Base-by-base conservation (phyloP, 2,329 filamentous ascomycete species). In the Diaporthe amygdali region DNA sequence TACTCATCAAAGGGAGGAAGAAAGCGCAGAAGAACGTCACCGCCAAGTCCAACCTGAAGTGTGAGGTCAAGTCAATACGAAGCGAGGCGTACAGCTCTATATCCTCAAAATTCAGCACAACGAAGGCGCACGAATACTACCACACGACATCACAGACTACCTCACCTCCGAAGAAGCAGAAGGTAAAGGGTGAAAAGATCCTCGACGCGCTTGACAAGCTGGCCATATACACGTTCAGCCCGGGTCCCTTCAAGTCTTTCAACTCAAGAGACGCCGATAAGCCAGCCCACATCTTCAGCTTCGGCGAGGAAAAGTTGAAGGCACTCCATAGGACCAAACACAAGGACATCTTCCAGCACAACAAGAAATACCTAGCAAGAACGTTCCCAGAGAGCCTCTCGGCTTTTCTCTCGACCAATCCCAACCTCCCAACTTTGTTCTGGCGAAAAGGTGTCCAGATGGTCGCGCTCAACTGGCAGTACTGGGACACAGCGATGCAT, bases 381-480 rank as follows among this genome's bases (percentile, higher is more conserved):
- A 94, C 97, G 10, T 99, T 98, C 79, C 96, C 96, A 5, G 92
- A 92, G 49, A 66, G 71, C 27, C 91, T 90, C 2, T 88, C 89
- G 72, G 91, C 95, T 39, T 87, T 97, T 66, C 90, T 92, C 76
- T 98, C 95, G 51, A 94, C 93, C n/a, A 99, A 99, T 79, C 96
- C 96, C 46, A 95, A 73, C 34, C 54, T 98, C 77, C 96, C 96
- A 0, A 91, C 95, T 74, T 90, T 91, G 56, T 97, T 94, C 79
- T 99, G 96, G 96, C 91, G 95, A 61, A 91, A 94, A 66, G 96
- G 96, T 30, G 96, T 98, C 20, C 96, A 99, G 81, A 98, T 99
- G 96, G 95, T 94, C 7, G 96, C 96, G n/a, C 88, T 98, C 80
- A 99, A 99, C 80, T 98, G 96, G 96, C 96, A 99, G 81, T 96